Percentiles rank a stretch among this genome's conserved stretches.
Conservation (phyloP, 345 rosid genomes). For the Cochlearia excelsa region DNA sequence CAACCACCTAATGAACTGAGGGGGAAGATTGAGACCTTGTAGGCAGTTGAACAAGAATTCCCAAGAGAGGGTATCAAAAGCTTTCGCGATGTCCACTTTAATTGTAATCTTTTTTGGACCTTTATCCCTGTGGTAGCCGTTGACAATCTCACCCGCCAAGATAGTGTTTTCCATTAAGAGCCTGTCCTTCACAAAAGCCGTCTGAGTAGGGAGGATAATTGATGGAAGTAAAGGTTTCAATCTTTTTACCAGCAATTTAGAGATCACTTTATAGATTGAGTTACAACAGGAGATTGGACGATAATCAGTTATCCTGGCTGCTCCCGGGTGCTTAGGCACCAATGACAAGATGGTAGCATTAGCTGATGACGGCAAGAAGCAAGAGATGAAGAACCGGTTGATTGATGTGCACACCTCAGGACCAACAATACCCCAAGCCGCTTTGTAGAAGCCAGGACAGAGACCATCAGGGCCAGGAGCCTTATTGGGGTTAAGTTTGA, state of each 20-base stretch:
- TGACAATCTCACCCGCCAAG: background rate
- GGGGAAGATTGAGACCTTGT: rapidly evolving
- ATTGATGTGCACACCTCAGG: too few species aligned
- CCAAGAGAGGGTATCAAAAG: background rate
- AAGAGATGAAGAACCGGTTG: background rate
- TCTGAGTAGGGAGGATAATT: rapidly evolving
- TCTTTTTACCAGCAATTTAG: background rate
- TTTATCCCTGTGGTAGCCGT: background rate
- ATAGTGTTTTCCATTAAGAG: background rate
- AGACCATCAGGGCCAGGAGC: background rate
- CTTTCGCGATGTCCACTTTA: background rate
- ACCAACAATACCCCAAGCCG: background rate
- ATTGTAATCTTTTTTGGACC: background rate
- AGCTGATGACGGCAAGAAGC: background rate
- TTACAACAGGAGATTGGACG: background rate
- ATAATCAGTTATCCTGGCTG: too few species aligned
- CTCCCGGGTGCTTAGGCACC: background rate
- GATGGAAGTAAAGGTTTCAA: background rate
- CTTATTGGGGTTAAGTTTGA: background rate
- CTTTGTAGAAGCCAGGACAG: background rate
- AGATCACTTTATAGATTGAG: background rate
- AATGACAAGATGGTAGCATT: background rate
- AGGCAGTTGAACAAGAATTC: background rate
- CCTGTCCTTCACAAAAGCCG: background rate
- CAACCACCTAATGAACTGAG: background rate